Conservation (phyloP, 1,284 basidiomycete species). For the Trametes polyzona region DNA sequence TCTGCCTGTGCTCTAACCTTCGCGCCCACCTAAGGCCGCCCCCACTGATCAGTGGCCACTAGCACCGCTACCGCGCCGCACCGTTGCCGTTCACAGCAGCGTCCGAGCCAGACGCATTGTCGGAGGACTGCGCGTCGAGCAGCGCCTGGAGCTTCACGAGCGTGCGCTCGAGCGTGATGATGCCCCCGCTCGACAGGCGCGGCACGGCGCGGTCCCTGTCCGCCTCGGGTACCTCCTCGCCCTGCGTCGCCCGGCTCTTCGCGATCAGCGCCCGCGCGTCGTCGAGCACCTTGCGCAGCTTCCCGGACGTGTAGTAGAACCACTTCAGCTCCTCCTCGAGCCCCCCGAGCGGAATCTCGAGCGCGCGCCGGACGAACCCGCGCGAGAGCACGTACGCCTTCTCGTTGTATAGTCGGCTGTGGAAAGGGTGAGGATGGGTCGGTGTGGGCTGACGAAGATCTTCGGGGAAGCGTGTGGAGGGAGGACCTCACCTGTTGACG, state of each 20-base stretch:
- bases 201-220: constrained; percentile 72
- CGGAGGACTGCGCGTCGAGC: constrained; percentile 23
- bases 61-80: neutral
- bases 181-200: constrained; percentile 78
- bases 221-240: constrained; percentile 38
- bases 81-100: neutral
- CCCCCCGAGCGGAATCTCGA: constrained; percentile 75
- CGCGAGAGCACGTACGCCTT: constrained; percentile 92
- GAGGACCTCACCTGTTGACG: constrained; percentile 68
- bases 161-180: constrained; percentile 78
- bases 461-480: neutral
- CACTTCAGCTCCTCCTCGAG: constrained; percentile 76
- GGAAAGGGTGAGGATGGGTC: constrained; percentile 10
- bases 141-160: constrained; percentile 46
- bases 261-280: constrained; percentile 69
- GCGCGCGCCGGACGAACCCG: constrained; percentile 84
- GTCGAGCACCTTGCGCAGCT: constrained; percentile 69
- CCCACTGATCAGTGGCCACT: no score
- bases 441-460: neutral
- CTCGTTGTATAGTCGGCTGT: constrained; percentile 83
- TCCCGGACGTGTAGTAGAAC: constrained; percentile 72
- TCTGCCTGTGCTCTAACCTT: no score
- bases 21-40: no score
- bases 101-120: neutral
- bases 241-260: constrained; percentile 56